Conservation (phyloP, 2,329 filamentous ascomycete species). For the Fusarium duplospermum region DNA sequence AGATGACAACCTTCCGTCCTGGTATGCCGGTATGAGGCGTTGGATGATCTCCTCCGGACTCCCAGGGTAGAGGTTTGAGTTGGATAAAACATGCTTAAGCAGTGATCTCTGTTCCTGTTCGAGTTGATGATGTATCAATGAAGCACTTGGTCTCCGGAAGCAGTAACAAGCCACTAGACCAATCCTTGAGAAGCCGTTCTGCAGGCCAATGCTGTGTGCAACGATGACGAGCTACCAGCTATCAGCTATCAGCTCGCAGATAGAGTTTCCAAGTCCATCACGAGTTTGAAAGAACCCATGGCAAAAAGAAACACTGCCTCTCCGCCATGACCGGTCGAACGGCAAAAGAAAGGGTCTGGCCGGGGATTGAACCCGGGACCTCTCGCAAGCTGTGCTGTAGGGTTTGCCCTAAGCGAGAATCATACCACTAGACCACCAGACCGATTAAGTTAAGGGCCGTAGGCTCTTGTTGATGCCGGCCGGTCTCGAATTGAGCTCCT, state of each 20-base stretch:
- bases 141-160: neutral
- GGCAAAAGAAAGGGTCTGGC: conserved; percentile 53
- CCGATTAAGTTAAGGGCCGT: conserved; percentile 37
- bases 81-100: neutral
- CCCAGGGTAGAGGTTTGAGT: neutral
- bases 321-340: neutral
- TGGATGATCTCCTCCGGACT: neutral
- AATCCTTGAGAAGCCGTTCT: neutral
- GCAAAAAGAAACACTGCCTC: neutral
- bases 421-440: conserved; percentile 75
- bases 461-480: neutral
- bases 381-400: conserved; percentile 54
- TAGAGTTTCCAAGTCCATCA: neutral
- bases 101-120: neutral
- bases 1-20: neutral
- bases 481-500: neutral
- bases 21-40: neutral
- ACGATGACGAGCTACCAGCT: neutral
- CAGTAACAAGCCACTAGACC: neutral
- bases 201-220: neutral
- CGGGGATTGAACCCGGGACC: conserved; percentile 61
- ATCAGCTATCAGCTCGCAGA: neutral
- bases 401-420: conserved; percentile 74
- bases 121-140: neutral
- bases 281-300: no score